Base-by-base conservation (phyloP, 768 basidiomycete genomes). In the Boletus rex-veris region DNA sequence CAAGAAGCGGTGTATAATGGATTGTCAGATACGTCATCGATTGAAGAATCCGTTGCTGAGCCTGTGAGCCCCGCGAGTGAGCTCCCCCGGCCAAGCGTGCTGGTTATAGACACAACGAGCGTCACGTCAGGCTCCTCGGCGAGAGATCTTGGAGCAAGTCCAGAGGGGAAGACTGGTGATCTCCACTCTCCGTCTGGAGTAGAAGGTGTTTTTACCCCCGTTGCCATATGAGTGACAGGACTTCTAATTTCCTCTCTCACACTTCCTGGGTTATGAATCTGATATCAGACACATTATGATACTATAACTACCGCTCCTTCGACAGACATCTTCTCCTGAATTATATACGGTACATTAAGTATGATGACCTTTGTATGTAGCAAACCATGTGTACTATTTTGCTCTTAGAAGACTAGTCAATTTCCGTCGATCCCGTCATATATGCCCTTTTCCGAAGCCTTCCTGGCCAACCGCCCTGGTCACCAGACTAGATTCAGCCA, bases 41-140 rank as follows among this genome's bases (percentile, higher is more conserved):
- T 73, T n/a, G 71, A 71, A n/a, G 70, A 71, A 37, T 72, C 71
- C 3, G 58, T 73, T 4, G 64, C 55, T 7, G 72, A 73, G 59
- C 72, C 72, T 0, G 55, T 62, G 3, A 73, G 72, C 41, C 72
- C 72, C 2, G 58, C 58, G 3, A 70, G 69, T 31, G 69, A 70
- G 39, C 57, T 63, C 24, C 55, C 60, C 3, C 60, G 69, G 18
- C 28, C 55, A 8, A 61, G n/a, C 24, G 69, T 70, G n/a, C 39
- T 67, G 15, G 69, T 70, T 19, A 66, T 63, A 50, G 70, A 70
- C 48, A 58, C 66, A 36, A 67, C 38, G 24, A 70, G 69, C 38
- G 51, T 70, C 28, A 58, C 54, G 0, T 70, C 68, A 7, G 65
- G 57, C 10, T 62, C 58, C 37, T 71, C 63, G 26, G 54, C 55